Evolutionary conservation across 257 asterid genomes (phyloP), one percentile per base, ranked within the genome.

Genomic region (Schizonepeta tenuifolia): DNA sequence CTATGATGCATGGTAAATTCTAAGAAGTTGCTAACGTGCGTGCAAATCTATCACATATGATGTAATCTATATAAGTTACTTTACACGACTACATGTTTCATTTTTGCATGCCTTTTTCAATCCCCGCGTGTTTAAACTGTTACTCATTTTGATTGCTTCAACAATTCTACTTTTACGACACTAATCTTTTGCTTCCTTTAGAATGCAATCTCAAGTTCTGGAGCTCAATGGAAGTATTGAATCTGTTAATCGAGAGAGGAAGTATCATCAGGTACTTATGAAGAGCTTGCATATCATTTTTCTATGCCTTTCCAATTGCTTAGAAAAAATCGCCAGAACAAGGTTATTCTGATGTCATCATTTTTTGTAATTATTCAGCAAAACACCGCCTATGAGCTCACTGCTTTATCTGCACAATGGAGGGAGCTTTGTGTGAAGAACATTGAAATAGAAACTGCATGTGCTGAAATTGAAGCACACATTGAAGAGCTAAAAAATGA

Each of bases 191-290:
- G 71, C 61, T 60, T 79, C 72, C 68, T 22, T 75, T 73, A 92
- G 98, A 83, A 79, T 87, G 78, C 96, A 95, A 83, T 77, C 90
- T 57, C 96, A 90, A 80, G 96, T 84, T 68, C 77, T 79, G 77
- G 88, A 88, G 75, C 86, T 95, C 74, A 86, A 85, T 73, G 90
- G 79, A 69, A 80, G 81, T 71, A 90, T 92, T 20, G 98, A 95
- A 81, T 80, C 90, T 18, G 98, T 90, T 63, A 95, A 95, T 68
- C 90, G 99, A 72, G 98, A 95, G 75, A 90, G 99, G 86, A 95
- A 92, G 68, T 95, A 92, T 88, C 97, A 90, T 82, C 99, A 95
- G 97, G 99, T 95, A 77, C 79, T 13, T 58, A 9, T 28, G 31
- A 78, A 65, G 51, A 69, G 56, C 21, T 44, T 35, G 15, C 41